Conservation (phyloP, 306 rosid genomes). For the Vigna reflexopilosa region DNA sequence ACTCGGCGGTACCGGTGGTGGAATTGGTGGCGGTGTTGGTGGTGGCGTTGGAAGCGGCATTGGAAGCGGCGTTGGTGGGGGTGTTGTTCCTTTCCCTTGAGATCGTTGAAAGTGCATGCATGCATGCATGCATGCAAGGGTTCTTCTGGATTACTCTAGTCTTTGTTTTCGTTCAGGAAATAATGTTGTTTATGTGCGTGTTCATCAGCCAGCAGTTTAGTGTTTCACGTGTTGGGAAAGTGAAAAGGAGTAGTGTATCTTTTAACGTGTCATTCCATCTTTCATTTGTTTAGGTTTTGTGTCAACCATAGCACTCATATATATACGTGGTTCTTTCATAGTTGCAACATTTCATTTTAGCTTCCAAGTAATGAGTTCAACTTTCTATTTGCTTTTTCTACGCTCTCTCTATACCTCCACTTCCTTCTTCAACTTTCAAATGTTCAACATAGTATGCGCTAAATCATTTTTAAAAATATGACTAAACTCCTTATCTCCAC, state of each 20-base stretch:
- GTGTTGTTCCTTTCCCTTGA: constrained; percentile 68
- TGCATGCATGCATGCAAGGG: constrained; percentile 2
- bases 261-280: neutral
- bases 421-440: neutral
- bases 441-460: neutral
- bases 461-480: neutral
- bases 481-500: too few species aligned
- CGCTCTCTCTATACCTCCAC: neutral
- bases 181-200: constrained; percentile 6
- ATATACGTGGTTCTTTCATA: constrained; percentile 7
- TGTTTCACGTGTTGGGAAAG: neutral
- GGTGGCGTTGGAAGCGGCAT: constrained; percentile 45
- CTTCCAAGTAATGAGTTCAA: constrained; percentile 16
- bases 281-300: constrained; percentile 30
- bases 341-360: neutral
- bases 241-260: neutral
- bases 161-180: constrained; percentile 2
- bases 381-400: neutral
- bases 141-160: neutral
- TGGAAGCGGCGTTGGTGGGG: constrained; percentile 49
- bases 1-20: constrained; percentile 47
- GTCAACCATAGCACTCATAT: constrained; percentile 25
- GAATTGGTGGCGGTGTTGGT: constrained; percentile 50
- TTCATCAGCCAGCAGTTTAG: constrained; percentile 14
- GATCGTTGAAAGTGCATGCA: neutral